phyloP scores from a whole-genome alignment of 441 rosid species.

The Pelargonium cotyledonis region DNA sequence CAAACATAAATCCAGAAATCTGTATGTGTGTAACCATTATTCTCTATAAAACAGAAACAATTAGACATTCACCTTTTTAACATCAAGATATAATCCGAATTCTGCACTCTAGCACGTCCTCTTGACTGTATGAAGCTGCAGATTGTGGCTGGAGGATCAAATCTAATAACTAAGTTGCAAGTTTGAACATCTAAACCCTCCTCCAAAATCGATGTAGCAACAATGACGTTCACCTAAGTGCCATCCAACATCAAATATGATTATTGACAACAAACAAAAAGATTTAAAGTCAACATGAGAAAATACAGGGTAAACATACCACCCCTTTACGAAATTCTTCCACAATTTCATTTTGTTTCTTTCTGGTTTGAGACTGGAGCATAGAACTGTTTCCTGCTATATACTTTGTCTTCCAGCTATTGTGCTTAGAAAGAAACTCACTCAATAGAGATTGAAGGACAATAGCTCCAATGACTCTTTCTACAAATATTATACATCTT shows the following conservation, averaged over 20 bases:
- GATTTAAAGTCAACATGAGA: not conserved
- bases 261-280: slow-evolving; percentile 10
- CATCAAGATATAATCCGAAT: slow-evolving; percentile 80
- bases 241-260: slow-evolving; percentile 15
- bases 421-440: slow-evolving; percentile 48
- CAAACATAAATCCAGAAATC: not conserved
- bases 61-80: slow-evolving; percentile 40
- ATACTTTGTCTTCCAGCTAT: slow-evolving; percentile 59
- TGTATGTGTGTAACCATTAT: not conserved
- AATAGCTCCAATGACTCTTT: slow-evolving; percentile 70
- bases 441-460: slow-evolving; percentile 51
- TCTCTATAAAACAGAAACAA: not conserved
- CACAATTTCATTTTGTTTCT: slow-evolving; percentile 65
- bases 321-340: slow-evolving; percentile 74
- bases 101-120: slow-evolving; percentile 88
- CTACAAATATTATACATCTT: slow-evolving; percentile 79
- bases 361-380: slow-evolving; percentile 57
- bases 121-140: slow-evolving; percentile 92
- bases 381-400: slow-evolving; percentile 67
- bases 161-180: slow-evolving; percentile 81
- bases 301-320: slow-evolving; percentile 35
- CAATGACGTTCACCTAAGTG: slow-evolving; percentile 69
- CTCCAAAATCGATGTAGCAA: slow-evolving; percentile 88
- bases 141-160: slow-evolving; percentile 69
- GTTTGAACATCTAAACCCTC: slow-evolving; percentile 92